Evolutionary conservation across 1,284 basidiomycete species (phyloP).

Genomic region (Pyrrhoderma noxium): DNA sequence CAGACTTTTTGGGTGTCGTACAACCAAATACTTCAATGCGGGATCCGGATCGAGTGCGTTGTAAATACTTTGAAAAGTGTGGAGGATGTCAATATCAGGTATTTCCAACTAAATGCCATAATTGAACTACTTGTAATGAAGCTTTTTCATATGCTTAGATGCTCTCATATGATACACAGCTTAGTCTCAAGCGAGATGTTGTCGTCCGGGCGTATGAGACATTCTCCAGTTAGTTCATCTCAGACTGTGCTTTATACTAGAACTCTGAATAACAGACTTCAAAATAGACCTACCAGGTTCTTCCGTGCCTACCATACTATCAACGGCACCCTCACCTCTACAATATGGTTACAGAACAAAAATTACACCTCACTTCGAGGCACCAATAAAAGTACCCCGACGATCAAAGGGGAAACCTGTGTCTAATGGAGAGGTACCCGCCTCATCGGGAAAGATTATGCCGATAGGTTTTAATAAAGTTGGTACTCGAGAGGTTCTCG

Average conservation of each 20-base stretch:
- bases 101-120: constrained; percentile 8
- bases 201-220: constrained; percentile 82
- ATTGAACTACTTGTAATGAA: not conserved
- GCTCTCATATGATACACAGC: constrained; percentile 82
- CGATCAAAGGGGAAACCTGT: constrained; percentile 31
- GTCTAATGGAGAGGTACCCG: constrained; percentile 20
- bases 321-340: constrained; percentile 81
- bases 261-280: not conserved
- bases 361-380: constrained; percentile 94
- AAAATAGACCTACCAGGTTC: constrained; percentile 45
- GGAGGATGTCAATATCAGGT: constrained; percentile 76
- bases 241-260: not conserved
- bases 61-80: constrained; percentile 84
- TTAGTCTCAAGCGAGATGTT: constrained; percentile 80
- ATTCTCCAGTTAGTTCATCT: constrained; percentile 53
- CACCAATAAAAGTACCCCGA: constrained; percentile 47
- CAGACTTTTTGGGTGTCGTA: constrained; percentile 68
- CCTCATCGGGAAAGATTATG: constrained; percentile 40
- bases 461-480: constrained; percentile 89
- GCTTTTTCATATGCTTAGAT: constrained; percentile 41
- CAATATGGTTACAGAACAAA: constrained; percentile 95
- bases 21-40: constrained; percentile 59
- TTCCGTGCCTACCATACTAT: constrained; percentile 59
- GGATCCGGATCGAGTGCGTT: constrained; percentile 59
- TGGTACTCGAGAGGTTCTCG: constrained; percentile 72